A percentile compares a stretch with the other conserved stretches of the same genome.
These are phyloP conservation scores for Zygosaccharomyces lentus DNA, from an alignment of 805 yeast species.

Conservation along the genomic window DNA sequence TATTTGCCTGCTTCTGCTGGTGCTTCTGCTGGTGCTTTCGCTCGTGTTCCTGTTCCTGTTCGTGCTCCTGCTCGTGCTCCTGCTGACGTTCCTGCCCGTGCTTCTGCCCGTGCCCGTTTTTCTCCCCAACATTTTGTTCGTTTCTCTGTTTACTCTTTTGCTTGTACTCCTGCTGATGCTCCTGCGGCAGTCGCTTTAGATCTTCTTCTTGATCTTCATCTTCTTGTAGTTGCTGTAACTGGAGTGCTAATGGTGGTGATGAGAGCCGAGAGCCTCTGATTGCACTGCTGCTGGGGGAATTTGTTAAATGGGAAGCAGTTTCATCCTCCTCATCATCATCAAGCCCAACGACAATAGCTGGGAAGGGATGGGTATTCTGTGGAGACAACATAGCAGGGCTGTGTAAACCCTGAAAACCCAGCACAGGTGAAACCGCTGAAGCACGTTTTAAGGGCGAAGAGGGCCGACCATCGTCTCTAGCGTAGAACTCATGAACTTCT, in stretches of 20 bases:
- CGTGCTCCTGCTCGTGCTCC: constrained; percentile 3
- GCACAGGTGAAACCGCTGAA: constrained; percentile 1
- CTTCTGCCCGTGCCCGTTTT: not conserved
- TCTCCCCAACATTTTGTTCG: not conserved
- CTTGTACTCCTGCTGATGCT: no score
- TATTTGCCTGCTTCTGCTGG: constrained; percentile 4
- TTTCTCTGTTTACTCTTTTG: no score
- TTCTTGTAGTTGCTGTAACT: not conserved
- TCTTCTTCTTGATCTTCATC: not conserved
- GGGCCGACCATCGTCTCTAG: constrained; percentile 2
- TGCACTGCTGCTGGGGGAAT: constrained; percentile 1
- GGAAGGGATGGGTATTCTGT: constrained; percentile 20
- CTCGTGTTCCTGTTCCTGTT: not conserved
- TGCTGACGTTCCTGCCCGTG: constrained; percentile 5
- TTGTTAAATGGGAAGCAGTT: constrained; percentile 3
- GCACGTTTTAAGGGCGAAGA: constrained; percentile 5
- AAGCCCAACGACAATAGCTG: constrained; percentile 25
- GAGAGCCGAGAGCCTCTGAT: constrained; percentile 1
- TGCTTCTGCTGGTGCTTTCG: constrained; percentile 1
- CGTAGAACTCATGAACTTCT: constrained; percentile 21
- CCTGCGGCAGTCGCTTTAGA: not conserved
- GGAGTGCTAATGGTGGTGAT: constrained; percentile 5
- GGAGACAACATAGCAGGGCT: constrained; percentile 14
- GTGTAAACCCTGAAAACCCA: constrained; percentile 6
- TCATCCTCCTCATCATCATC: constrained; percentile 17